Base-by-base conservation (phyloP, 441 rosid species). In the Melastoma candidum region DNA sequence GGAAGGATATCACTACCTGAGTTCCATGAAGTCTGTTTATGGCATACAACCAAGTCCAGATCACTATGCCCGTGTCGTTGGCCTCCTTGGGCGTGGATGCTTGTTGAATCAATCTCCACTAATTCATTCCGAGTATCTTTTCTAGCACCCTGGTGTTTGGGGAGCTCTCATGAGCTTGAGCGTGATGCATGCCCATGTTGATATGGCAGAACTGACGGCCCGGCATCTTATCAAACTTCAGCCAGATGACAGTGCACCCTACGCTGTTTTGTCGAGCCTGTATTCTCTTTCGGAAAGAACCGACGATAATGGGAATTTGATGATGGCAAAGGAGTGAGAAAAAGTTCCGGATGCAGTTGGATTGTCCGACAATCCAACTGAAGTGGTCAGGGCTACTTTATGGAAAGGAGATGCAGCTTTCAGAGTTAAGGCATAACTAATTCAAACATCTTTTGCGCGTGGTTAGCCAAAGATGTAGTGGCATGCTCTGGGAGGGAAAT, bases 331-430 rank as follows among this genome's bases (percentile, higher is more conserved):
- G 58, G 82, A 44, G 59, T 83, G 51, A 79, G 65, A 81, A 86
- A 83, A 62, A 78, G 64, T 65, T 87, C 89, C 1, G 95, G 92
- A 26, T 81, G 74, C 59, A 83, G 90, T 53, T 86, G 95, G 95
- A 73, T 83, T 48, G 49, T 57, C 9, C 17, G 82, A 70, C 56
- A 57, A 61, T 49, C 70, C 76, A 47, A 8, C 60, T 14, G 73
- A 63, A 54, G 72, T 65, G 54, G 71, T 76, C 56, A 62, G 51
- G 54, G 53, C 59, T 58, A 71, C 71, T 44, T 32, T 81, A 45
- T 3, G 57, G 47, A 58, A 70, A 68, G 46, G 79, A 80, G 59
- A 58, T 60, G 64, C 69, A 53, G 49, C 46, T 56, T 47, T 29
- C 36, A 29, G 36, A 29, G 36, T 6, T 29, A 3, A 6, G 3